Conservation (phyloP, 306 rosid species). For the Fragaria nilgerrensis region DNA sequence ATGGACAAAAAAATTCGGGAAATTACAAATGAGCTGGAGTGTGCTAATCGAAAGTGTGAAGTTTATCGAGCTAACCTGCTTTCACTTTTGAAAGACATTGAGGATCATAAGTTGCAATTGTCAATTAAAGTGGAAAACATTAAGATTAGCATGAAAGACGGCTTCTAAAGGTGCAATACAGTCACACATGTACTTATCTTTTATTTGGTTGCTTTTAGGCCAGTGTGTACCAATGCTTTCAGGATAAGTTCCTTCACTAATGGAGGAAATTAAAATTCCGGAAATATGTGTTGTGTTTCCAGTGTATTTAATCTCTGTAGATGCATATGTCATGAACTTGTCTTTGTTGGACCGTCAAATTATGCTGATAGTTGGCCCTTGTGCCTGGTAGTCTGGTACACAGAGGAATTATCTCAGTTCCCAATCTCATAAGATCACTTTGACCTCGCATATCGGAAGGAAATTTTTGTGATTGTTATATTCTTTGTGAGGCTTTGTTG, state of each 20-base stretch:
- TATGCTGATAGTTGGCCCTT: slow-evolving; percentile 13
- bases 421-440: slow-evolving; percentile 9
- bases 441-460: not conserved
- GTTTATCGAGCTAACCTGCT: slow-evolving; percentile 92
- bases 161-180: slow-evolving; percentile 49
- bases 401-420: not conserved
- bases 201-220: slow-evolving; percentile 8
- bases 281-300: not conserved
- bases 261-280: slow-evolving; percentile 11
- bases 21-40: slow-evolving; percentile 64
- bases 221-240: slow-evolving; percentile 22
- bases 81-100: slow-evolving; percentile 92
- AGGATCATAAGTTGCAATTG: slow-evolving; percentile 89
- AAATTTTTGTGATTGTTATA: not conserved
- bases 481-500: not conserved
- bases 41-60: slow-evolving; percentile 82
- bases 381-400: not conserved
- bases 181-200: slow-evolving; percentile 29
- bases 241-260: slow-evolving; percentile 16
- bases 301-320: slow-evolving; percentile 3
- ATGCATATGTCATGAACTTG: slow-evolving; percentile 5
- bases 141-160: slow-evolving; percentile 91
- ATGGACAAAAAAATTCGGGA: slow-evolving; percentile 73
- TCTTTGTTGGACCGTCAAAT: not conserved
- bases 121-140: slow-evolving; percentile 91